Conservation (phyloP, 495 filamentous ascomycete species). For the Amniculicola lignicola region DNA sequence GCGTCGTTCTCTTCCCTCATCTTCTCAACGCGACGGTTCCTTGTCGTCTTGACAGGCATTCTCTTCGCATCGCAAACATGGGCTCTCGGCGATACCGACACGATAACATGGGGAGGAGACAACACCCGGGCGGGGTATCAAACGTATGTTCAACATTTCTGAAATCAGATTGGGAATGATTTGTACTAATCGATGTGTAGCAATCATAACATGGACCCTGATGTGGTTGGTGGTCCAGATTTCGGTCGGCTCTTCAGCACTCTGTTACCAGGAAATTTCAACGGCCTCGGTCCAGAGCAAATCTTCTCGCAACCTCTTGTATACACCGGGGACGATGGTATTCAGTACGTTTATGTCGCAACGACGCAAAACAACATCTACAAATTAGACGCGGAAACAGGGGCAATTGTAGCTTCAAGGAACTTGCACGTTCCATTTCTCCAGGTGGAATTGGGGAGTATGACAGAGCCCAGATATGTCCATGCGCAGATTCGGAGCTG, state of each 20-base stretch:
- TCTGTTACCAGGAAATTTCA: conserved; percentile 42
- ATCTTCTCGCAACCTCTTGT: conserved; percentile 49
- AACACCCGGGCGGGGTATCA: conserved; percentile 25
- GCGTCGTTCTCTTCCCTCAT: not conserved
- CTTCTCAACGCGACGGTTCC: not conserved
- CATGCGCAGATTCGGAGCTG: not conserved
- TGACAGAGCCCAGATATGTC: not conserved
- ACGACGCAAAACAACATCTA: conserved; percentile 49
- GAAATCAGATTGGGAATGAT: too few species aligned
- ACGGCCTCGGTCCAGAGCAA: conserved; percentile 39
- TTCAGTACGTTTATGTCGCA: conserved; percentile 48
- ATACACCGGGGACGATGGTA: conserved; percentile 42
- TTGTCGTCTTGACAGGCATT: not conserved
- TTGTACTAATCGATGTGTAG: conserved; percentile 19
- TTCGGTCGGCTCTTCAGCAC: conserved; percentile 48
- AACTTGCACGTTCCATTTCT: conserved; percentile 49
- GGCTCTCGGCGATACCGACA: conserved; percentile 18
- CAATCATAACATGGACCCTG: conserved; percentile 51
- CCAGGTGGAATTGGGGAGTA: conserved; percentile 40
- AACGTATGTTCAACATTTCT: conserved; percentile 2
- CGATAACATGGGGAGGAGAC: conserved; percentile 29
- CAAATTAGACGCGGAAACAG: conserved; percentile 49
- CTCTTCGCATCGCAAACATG: not conserved
- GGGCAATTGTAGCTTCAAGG: conserved; percentile 42
- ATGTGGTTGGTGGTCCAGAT: conserved; percentile 41